A percentile compares a stretch with the other conserved stretches of the same genome.
Evolutionary conservation across 148 eudicot genomes (phyloP).

Genomic region (Amaranthus cruentus): DNA sequence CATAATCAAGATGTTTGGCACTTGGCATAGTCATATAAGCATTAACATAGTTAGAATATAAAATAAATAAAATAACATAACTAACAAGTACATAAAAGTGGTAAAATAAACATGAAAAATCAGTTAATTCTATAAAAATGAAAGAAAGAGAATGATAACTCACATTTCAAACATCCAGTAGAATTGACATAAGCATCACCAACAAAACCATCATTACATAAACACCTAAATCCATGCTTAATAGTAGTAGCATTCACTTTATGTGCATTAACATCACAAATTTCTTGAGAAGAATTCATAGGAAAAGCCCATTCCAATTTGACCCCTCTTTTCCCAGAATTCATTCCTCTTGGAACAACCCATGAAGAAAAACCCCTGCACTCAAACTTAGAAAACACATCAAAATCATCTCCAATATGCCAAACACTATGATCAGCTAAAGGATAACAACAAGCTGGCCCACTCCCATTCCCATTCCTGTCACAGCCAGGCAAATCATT

Average conservation of each 20-base stretch:
- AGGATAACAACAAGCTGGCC: constrained; percentile 67
- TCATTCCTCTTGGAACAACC: constrained; percentile 46
- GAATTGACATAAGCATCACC: constrained; percentile 71
- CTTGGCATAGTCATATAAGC: too few relatives aligned
- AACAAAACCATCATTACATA: constrained; percentile 59
- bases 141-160: constrained; percentile 20
- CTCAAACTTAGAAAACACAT: constrained; percentile 52
- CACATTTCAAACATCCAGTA: constrained; percentile 67
- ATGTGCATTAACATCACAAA: constrained; percentile 54
- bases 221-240: constrained; percentile 56
- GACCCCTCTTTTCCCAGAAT: constrained; percentile 50
- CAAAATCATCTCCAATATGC: constrained; percentile 44
- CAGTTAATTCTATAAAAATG: not conserved
- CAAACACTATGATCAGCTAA: constrained; percentile 55
- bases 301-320: constrained; percentile 82
- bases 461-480: constrained; percentile 17
- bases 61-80: not conserved
- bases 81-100: too few relatives aligned
- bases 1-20: too few relatives aligned
- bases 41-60: too few relatives aligned
- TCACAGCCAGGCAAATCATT: constrained; percentile 37
- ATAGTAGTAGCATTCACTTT: constrained; percentile 54
- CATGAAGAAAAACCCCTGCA: constrained; percentile 83
- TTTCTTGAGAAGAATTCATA: constrained; percentile 27
- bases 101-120: not conserved